A percentile compares a stretch with the other conserved stretches of the same genome.
Conservation (phyloP, 2,329 filamentous ascomycete species). For the Trichothecium sympodiale region DNA sequence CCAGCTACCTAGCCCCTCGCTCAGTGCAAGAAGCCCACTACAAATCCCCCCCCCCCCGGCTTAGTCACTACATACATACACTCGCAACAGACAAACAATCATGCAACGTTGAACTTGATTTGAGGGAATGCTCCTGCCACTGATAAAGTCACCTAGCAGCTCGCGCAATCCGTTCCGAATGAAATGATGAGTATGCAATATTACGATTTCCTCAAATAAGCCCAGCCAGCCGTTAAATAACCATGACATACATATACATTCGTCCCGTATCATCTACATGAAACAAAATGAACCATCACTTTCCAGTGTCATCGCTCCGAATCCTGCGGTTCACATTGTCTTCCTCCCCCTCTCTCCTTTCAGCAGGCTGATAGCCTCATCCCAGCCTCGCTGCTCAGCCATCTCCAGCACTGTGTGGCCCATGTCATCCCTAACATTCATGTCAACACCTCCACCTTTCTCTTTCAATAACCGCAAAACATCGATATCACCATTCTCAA, state of each 20-base stretch:
- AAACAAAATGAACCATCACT: background rate
- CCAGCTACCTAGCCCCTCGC: too few relatives aligned
- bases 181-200: background rate
- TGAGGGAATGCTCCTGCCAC: too few relatives aligned
- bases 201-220: background rate
- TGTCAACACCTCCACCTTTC: conserved; percentile 34
- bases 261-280: background rate
- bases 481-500: conserved; percentile 49
- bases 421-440: conserved; percentile 41
- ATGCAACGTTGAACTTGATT: too few relatives aligned
- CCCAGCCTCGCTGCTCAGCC: conserved; percentile 45
- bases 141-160: too few relatives aligned
- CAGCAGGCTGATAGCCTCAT: conserved; percentile 41
- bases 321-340: background rate
- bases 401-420: conserved; percentile 46
- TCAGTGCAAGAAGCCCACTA: too few relatives aligned
- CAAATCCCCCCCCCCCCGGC: too few relatives aligned
- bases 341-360: conserved; percentile 2
- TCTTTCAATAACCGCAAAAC: conserved; percentile 41
- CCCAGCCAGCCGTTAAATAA: too few relatives aligned
- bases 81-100: too few relatives aligned
- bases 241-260: too few relatives aligned
- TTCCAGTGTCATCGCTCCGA: too few relatives aligned
- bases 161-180: too few relatives aligned
- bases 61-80: too few relatives aligned